These are phyloP conservation scores for Tillandsia fasciculata DNA, from an alignment of 176 grass and related monocot genomes.

Conservation along the genomic window DNA sequence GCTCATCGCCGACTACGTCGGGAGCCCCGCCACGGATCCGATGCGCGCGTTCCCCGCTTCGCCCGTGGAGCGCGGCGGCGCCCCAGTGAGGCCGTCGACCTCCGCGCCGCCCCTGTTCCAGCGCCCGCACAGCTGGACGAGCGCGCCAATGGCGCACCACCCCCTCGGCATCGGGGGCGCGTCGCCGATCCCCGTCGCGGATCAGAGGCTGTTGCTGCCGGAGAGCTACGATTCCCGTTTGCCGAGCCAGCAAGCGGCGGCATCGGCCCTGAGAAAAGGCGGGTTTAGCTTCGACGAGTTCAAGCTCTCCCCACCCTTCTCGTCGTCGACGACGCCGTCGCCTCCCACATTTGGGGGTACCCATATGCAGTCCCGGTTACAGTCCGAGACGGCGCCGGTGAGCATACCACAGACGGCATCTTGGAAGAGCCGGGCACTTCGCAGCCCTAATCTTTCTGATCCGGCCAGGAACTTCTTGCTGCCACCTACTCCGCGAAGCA, in stretches of 20 bases:
- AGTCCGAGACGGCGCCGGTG: conserved; percentile 40
- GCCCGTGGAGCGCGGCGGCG: conserved; percentile 37
- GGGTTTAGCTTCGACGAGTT: conserved; percentile 28
- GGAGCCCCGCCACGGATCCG: conserved; percentile 62
- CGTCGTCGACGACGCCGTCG: conserved; percentile 59
- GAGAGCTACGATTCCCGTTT: not conserved
- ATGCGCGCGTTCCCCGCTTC: conserved; percentile 64
- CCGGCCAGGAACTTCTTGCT: conserved; percentile 57
- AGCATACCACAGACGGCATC: conserved; percentile 38
- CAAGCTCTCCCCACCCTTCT: conserved; percentile 41
- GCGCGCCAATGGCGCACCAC: conserved; percentile 29
- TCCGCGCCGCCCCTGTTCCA: conserved; percentile 2
- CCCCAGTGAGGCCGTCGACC: conserved; percentile 15
- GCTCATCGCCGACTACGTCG: conserved; percentile 68
- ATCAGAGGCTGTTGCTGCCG: not conserved
- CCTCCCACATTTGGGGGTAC: conserved; percentile 48
- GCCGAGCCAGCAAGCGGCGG: not conserved
- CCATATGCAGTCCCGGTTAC: conserved; percentile 40
- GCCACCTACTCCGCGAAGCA: conserved; percentile 52
- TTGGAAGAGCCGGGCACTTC: conserved; percentile 38
- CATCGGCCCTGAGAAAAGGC: conserved; percentile 10
- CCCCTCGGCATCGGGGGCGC: conserved; percentile 11
- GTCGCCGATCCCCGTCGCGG: not conserved
- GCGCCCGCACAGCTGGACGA: conserved; percentile 52
- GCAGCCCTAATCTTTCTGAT: conserved; percentile 39